Conservation (phyloP, 192 early-diverging fungal species). For the Coemansia sp. region DNA sequence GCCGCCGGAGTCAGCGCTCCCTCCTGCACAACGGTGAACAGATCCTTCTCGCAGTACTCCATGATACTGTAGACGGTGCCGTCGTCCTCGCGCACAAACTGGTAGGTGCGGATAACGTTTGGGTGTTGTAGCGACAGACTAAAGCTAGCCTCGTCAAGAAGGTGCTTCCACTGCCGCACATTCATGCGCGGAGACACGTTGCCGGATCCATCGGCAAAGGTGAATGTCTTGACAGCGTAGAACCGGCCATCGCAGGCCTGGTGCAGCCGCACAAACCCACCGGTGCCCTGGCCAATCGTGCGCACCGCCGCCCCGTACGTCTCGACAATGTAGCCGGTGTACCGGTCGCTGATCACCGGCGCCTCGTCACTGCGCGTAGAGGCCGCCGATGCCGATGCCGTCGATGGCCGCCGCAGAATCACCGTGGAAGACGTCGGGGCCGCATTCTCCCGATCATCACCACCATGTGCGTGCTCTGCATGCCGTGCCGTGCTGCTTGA, state of each 20-base stretch:
- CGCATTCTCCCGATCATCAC: conserved; percentile 32
- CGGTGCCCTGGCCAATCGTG: conserved; percentile 56
- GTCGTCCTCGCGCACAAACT: conserved; percentile 69
- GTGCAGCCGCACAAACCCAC: conserved; percentile 56
- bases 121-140: conserved; percentile 67
- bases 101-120: conserved; percentile 74
- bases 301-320: conserved; percentile 49
- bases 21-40: conserved; percentile 79
- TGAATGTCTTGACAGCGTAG: conserved; percentile 57
- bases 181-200: conserved; percentile 44
- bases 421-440: conserved; percentile 49
- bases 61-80: conserved; percentile 71
- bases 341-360: conserved; percentile 52
- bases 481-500: neutral
- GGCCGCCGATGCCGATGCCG: conserved; percentile 34
- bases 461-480: conserved; percentile 19
- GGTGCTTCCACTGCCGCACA: conserved; percentile 53
- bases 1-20: conserved; percentile 71
- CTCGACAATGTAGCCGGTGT: conserved; percentile 50
- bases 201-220: conserved; percentile 30
- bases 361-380: conserved; percentile 52
- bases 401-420: conserved; percentile 52
- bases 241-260: conserved; percentile 48
- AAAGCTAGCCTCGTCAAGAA: conserved; percentile 54
- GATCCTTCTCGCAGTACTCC: conserved; percentile 91